Evolutionary conservation across 179 eudicot species (phyloP).

Genomic region (Patellifolia procumbens): DNA sequence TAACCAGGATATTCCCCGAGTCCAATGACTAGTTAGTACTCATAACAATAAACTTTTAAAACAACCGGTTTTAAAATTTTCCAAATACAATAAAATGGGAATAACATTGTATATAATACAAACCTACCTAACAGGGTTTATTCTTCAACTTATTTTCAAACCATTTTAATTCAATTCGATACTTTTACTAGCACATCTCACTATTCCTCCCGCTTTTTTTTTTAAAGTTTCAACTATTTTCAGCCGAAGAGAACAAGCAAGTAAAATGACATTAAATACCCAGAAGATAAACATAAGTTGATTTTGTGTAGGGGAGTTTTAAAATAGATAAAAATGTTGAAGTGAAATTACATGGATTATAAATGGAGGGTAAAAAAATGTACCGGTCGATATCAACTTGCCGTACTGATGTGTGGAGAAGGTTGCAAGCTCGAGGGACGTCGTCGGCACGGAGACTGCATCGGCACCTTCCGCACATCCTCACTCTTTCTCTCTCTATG

Average conservation of each 20-base stretch:
- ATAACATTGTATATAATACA: neutral
- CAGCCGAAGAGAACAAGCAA: too few relatives aligned
- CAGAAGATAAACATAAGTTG: neutral
- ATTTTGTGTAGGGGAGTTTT: neutral
- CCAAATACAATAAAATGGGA: neutral
- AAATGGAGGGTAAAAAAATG: neutral
- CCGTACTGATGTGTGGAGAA: constrained; percentile 47
- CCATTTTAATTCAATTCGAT: too few relatives aligned
- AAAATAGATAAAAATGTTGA: neutral
- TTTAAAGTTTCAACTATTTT: too few relatives aligned
- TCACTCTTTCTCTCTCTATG: constrained; percentile 8
- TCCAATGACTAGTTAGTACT: too few relatives aligned
- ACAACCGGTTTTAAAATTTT: too few relatives aligned
- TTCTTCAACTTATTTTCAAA: too few relatives aligned
- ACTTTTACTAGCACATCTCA: too few relatives aligned
- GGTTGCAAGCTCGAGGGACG: constrained; percentile 59
- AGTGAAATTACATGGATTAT: neutral
- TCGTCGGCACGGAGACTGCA: constrained; percentile 70
- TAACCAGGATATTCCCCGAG: too few relatives aligned
- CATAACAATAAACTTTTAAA: too few relatives aligned
- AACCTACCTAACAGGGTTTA: too few relatives aligned
- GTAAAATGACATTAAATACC: neutral
- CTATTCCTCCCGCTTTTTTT: too few relatives aligned
- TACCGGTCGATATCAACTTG: constrained; percentile 65
- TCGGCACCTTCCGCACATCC: constrained; percentile 84